Conservation (phyloP, 768 basidiomycete species). For the Mycena chlorophos region DNA sequence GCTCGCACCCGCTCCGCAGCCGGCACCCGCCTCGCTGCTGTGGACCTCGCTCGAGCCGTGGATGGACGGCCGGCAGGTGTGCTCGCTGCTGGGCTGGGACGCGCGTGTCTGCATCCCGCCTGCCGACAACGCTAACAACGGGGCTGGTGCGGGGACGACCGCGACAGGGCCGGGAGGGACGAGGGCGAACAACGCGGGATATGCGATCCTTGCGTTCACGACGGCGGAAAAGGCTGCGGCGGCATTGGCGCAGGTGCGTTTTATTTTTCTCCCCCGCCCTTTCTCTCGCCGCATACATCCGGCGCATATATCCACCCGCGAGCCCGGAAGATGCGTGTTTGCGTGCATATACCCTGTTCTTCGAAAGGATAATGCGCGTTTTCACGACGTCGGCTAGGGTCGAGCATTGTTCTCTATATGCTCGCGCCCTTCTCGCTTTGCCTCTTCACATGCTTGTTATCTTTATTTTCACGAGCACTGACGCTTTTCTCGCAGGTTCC, state of each 20-base stretch:
- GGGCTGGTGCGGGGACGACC: no score
- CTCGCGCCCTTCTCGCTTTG: not conserved
- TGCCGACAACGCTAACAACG: slow-evolving; percentile 51
- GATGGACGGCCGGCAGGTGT: slow-evolving; percentile 94
- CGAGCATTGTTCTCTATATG: not conserved
- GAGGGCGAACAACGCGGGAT: slow-evolving; percentile 64
- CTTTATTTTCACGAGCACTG: not conserved
- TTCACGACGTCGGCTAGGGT: not conserved
- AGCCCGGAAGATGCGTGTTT: not conserved
- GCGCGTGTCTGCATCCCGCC: slow-evolving; percentile 66
- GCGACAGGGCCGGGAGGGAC: no score
- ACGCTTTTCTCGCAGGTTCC: slow-evolving; percentile 57
- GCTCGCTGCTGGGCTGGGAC: slow-evolving; percentile 85
- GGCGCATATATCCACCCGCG: not conserved
- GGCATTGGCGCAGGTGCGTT: slow-evolving; percentile 13
- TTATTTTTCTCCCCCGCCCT: not conserved
- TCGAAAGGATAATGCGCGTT: not conserved
- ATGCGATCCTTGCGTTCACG: slow-evolving; percentile 12
- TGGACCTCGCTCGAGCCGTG: slow-evolving; percentile 90
- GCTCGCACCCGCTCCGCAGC: slow-evolving; percentile 29
- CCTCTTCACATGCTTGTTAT: not conserved
- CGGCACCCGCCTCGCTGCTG: slow-evolving; percentile 55
- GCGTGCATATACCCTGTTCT: not conserved
- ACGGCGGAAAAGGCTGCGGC: slow-evolving; percentile 3
- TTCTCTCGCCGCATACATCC: not conserved